Evolutionary conservation across 2,329 filamentous ascomycete genomes (phyloP), one percentile per base, ranked within the genome.

Genomic region (Talaromyces albobiverticillius): DNA sequence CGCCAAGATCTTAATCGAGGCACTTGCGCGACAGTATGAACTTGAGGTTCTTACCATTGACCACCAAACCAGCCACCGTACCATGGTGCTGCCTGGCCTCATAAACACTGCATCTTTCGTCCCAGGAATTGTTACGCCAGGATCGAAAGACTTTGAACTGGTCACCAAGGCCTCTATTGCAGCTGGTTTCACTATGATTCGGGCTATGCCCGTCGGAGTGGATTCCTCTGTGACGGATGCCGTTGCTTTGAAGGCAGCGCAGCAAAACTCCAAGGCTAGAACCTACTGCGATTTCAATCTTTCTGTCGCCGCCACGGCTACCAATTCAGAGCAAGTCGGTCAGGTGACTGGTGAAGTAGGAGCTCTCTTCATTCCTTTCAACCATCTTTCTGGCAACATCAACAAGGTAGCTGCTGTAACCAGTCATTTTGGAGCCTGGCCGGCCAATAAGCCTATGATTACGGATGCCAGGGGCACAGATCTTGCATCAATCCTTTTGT

Each of bases 1-100:
- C 69, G 94, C 94, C 56, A 99, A 97, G 81, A 90, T 99, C 56
- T 77, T 99, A 49, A 87, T 99, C 51, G 94, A 99, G 76, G 94
- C 93, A 20, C 89, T 99, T 60, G 86, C 91, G 54, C 86, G 93
- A 56, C 88, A 95, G 71, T 96, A 90, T 68, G 86, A 92, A 62
- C 81, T 99, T 51, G 85, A 89, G 34, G 85, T 99, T 54, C 84
- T 85, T 67, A 87, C 85, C 60, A 85, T 92, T 54, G 94, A 99
- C 74, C 95, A 87, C 75, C 91, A 96, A 77, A 93, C 90, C 45
- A 96, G 94, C 74, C 88, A 92, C 70, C 82, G 85, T 60, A 89
- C 87, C 3, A 76, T 90, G 43, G 79, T 86, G 41, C 80, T 92
- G 34, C 88, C 89, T 31, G 88, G 88, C 2, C 74, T 92, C 54